phyloP scores from a whole-genome alignment of 2,329 filamentous ascomycete genomes.

The Calonectria pseudoreteaudii region DNA sequence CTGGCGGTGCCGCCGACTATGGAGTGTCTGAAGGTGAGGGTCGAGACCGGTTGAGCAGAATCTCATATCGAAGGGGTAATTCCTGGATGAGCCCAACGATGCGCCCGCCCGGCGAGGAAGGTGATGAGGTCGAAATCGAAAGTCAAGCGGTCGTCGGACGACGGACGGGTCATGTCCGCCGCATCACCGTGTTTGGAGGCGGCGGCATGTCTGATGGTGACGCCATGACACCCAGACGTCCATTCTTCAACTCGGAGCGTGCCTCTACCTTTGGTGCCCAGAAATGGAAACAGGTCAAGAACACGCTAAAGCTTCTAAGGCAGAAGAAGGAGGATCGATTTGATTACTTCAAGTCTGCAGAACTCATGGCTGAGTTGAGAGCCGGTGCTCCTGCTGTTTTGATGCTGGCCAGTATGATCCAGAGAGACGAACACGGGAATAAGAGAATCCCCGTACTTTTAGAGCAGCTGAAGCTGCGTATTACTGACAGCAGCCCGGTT shows the following conservation, averaged over 20 bases:
- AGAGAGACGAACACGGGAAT: conserved; percentile 95
- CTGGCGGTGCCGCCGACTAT: conserved; percentile 68
- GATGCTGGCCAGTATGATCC: conserved; percentile 97
- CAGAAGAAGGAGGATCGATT: conserved; percentile 88
- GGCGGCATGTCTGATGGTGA: conserved; percentile 75
- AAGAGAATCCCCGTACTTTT: conserved; percentile 94
- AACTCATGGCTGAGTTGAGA: conserved; percentile 93
- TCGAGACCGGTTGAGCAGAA: conserved; percentile 66
- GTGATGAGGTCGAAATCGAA: conserved; percentile 65
- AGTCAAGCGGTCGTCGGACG: conserved; percentile 60
- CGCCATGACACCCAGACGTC: conserved; percentile 65
- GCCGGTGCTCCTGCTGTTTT: conserved; percentile 93
- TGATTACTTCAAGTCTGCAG: conserved; percentile 94
- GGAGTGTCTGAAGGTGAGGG: conserved; percentile 82
- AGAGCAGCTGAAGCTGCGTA: conserved; percentile 90
- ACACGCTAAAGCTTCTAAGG: conserved; percentile 82
- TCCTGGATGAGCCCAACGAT: conserved; percentile 67
- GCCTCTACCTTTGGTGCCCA: conserved; percentile 81
- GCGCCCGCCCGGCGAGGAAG: conserved; percentile 61
- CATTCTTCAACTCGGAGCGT: conserved; percentile 73
- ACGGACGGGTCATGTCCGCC: conserved; percentile 72
- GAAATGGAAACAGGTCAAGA: conserved; percentile 94
- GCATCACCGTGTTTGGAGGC: conserved; percentile 74
- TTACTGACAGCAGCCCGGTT: conserved; percentile 81
- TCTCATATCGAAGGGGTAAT: conserved; percentile 65